Evolutionary conservation across 495 filamentous ascomycete species (phyloP), one percentile per base, ranked within the genome.

Genomic region (Aspergillus hancockii): DNA sequence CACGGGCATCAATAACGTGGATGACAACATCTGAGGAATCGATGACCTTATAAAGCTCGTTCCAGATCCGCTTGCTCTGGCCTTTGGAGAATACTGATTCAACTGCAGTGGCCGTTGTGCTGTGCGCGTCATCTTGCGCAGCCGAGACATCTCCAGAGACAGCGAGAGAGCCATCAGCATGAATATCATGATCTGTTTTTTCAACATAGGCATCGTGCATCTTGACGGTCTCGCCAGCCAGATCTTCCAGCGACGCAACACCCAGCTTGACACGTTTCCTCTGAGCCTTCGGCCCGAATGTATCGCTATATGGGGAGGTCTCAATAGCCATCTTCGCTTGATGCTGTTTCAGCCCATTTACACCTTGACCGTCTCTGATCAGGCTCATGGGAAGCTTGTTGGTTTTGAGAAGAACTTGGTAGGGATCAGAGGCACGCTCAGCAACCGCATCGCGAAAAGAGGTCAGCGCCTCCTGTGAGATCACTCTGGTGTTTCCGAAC

Each of bases 41-140:
- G 25, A 98, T 92, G 67, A 97, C 91, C 76, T 98, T 96, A 78
- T 93, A 97, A n/a, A 98, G 73, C 66, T 98, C 94, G 72, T 97
- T 97, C 92, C 92, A 98, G 63, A 98, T 98, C 50, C 94, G 81
- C 73, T 94, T 95, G 62, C 86, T 90, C 71, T 96, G 91, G 16
- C 94, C 94, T 78, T 98, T 98, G 52, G 78, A 86, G 76, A 98
- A 98, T 52, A 98, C 89, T 23, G 92, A 83, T 65, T 98, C 94
- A 58, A 88, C 81, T 21, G 93, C 90, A 45, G 84, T 87, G 3
- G 85, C 82, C 16, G 90, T 73, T 32, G 73, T 75, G 34, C 80
- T 80, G 3, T 61, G 28, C 14, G 31, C 19, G 28, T 82, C 81
- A 32, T 83, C 83, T 10, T 74, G 72, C 4, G 77, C 75, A 25